These are phyloP conservation scores for Scleroderma bovista DNA, from an alignment of 768 basidiomycete species.

Conservation along the genomic window DNA sequence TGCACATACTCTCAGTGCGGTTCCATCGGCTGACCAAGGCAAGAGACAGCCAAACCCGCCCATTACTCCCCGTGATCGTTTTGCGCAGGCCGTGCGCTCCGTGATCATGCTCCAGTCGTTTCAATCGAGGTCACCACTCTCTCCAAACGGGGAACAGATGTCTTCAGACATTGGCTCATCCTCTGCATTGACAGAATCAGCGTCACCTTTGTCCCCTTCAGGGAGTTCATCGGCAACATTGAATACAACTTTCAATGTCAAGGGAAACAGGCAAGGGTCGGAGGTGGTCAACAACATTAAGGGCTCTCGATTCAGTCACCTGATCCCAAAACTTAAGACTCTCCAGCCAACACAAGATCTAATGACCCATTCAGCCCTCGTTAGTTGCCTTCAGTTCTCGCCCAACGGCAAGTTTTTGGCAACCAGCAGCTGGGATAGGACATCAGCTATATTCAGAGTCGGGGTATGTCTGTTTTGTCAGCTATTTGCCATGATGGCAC, in stretches of 20 bases:
- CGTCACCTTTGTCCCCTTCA: background rate
- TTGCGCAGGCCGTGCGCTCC: slow-evolving; percentile 32
- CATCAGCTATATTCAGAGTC: slow-evolving; percentile 61
- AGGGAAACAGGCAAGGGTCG: background rate
- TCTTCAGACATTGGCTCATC: slow-evolving; percentile 18
- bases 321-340: slow-evolving; percentile 51
- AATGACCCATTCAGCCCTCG: slow-evolving; percentile 60
- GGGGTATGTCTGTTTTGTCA: slow-evolving; percentile 38
- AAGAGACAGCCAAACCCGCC: background rate
- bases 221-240: background rate
- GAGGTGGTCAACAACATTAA: slow-evolving; percentile 28
- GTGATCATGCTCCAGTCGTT: slow-evolving; percentile 33
- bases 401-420: slow-evolving; percentile 71
- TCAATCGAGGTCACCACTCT: slow-evolving; percentile 1
- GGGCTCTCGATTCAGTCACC: slow-evolving; percentile 47
- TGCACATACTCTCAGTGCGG: background rate
- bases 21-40: background rate
- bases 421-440: slow-evolving; percentile 66
- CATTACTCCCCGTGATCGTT: slow-evolving; percentile 16
- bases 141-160: slow-evolving; percentile 33
- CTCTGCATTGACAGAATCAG: background rate
- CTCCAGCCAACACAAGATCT: slow-evolving; percentile 56
- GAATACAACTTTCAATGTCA: background rate
- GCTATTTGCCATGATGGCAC: background rate
- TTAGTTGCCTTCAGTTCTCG: slow-evolving; percentile 70